Evolutionary conservation across 1,139 yeast genomes (phyloP).

Genomic region (Spencermartinsiella ligniputridi): DNA sequence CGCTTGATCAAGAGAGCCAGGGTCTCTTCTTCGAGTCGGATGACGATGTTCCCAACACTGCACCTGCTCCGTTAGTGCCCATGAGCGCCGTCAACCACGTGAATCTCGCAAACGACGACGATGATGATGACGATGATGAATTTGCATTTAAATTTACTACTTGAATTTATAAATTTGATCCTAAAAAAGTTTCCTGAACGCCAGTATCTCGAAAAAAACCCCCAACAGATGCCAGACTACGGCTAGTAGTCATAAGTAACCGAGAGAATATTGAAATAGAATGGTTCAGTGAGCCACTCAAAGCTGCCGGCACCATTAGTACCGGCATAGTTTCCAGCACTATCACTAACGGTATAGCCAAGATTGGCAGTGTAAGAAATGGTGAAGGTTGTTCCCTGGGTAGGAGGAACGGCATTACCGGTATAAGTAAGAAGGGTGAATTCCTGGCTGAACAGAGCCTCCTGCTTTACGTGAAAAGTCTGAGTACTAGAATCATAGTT

Average conservation of each 20-base stretch:
- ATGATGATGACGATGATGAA: constrained; percentile 18
- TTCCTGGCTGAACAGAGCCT: not conserved
- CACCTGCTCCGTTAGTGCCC: not conserved
- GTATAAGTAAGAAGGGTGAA: not conserved
- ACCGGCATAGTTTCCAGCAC: not conserved
- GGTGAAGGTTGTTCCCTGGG: not conserved
- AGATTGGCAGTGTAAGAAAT: not conserved
- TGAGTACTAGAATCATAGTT: not conserved
- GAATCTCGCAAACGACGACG: constrained; percentile 7
- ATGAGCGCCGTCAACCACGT: not conserved
- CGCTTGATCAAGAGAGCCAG: not conserved
- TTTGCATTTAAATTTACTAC: constrained; percentile 14
- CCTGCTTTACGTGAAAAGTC: not conserved
- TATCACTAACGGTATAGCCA: not conserved
- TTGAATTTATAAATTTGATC: not conserved
- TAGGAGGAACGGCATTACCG: not conserved
- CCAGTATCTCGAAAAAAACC: too few species aligned
- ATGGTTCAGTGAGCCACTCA: constrained; percentile 5
- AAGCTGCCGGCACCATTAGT: not conserved
- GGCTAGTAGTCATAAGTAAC: constrained; percentile 12
- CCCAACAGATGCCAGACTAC: too few species aligned
- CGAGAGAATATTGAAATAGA: constrained; percentile 13
- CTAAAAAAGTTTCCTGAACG: not conserved
- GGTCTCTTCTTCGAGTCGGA: not conserved
- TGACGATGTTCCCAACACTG: not conserved